Evolutionary conservation across 805 yeast genomes (phyloP).

Genomic region (Groenewaldozyma tartarivorans): DNA sequence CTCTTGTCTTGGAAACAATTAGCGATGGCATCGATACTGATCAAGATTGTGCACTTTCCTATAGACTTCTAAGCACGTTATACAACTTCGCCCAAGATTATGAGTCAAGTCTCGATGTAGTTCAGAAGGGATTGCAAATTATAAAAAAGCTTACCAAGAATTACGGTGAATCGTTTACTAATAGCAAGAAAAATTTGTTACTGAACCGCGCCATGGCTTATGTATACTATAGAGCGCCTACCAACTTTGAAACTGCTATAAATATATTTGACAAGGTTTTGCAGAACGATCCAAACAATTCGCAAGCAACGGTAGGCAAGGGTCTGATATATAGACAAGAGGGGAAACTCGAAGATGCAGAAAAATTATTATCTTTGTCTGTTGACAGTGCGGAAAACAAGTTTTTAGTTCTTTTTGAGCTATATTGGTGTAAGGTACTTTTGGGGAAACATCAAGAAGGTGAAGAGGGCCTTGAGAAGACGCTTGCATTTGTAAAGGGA

Average conservation of each 20-base stretch:
- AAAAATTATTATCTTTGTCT: conserved; percentile 41
- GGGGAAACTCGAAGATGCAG: conserved; percentile 48
- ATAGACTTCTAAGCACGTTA: conserved; percentile 54
- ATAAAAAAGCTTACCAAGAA: conserved; percentile 32
- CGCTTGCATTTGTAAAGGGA: conserved; percentile 39
- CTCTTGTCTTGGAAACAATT: conserved; percentile 42
- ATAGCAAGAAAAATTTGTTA: conserved; percentile 50
- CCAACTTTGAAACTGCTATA: conserved; percentile 67
- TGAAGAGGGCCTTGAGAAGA: conserved; percentile 36
- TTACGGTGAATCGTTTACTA: conserved; percentile 30
- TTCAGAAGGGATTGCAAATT: conserved; percentile 51
- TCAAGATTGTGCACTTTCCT: conserved; percentile 43
- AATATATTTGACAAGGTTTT: conserved; percentile 60
- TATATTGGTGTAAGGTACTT: conserved; percentile 68
- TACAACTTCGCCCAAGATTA: conserved; percentile 55
- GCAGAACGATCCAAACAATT: conserved; percentile 34
- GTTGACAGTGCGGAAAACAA: conserved; percentile 41
- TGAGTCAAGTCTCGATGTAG: conserved; percentile 47
- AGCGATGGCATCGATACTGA: conserved; percentile 38
- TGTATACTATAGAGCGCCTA: conserved; percentile 84
- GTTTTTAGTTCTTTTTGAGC: conserved; percentile 52
- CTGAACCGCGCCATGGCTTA: conserved; percentile 65
- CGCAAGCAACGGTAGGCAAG: conserved; percentile 68
- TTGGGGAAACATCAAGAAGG: conserved; percentile 45
- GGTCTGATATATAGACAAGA: conserved; percentile 68